These are phyloP conservation scores for Rhododendron henanense DNA, from an alignment of 148 eudicot genomes.

Conservation along the genomic window DNA sequence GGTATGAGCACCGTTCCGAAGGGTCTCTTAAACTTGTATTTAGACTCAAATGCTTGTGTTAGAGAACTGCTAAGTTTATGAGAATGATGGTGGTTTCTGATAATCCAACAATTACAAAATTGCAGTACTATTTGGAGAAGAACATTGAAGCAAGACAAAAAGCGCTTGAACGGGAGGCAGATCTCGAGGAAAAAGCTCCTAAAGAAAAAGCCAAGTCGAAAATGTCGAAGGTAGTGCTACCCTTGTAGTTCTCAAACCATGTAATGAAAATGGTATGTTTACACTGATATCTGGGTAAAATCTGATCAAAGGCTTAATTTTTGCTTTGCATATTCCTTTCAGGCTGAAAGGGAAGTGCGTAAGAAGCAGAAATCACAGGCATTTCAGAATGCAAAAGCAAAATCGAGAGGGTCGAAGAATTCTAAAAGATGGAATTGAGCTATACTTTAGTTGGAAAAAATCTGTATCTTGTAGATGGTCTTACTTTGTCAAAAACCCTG, in stretches of 20 bases:
- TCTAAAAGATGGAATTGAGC: no score
- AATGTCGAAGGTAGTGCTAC: constrained; percentile 75
- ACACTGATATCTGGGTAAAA: background rate
- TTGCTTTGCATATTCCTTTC: constrained; percentile 6
- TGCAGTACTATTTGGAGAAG: constrained; percentile 94
- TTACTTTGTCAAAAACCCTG: background rate
- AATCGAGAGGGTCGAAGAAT: constrained; percentile 46
- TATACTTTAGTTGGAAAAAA: no score
- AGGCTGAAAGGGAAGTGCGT: constrained; percentile 94
- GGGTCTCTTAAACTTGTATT: background rate
- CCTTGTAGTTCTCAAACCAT: background rate
- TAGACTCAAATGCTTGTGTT: background rate
- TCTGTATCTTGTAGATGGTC: background rate
- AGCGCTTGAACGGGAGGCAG: constrained; percentile 82
- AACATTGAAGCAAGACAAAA: constrained; percentile 82
- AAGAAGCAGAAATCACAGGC: constrained; percentile 89
- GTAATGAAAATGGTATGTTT: background rate
- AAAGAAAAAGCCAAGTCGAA: constrained; percentile 93
- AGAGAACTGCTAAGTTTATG: background rate
- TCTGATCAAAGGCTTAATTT: background rate
- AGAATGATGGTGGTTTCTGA: background rate
- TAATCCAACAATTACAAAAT: constrained; percentile 1
- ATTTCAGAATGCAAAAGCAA: constrained; percentile 87
- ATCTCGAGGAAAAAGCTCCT: constrained; percentile 76
- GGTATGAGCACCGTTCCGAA: background rate